A percentile compares a stretch with the other conserved stretches of the same genome.
phyloP scores from a whole-genome alignment of 2,329 filamentous ascomycete genomes.

The Trichophyton mentagrophytes region DNA sequence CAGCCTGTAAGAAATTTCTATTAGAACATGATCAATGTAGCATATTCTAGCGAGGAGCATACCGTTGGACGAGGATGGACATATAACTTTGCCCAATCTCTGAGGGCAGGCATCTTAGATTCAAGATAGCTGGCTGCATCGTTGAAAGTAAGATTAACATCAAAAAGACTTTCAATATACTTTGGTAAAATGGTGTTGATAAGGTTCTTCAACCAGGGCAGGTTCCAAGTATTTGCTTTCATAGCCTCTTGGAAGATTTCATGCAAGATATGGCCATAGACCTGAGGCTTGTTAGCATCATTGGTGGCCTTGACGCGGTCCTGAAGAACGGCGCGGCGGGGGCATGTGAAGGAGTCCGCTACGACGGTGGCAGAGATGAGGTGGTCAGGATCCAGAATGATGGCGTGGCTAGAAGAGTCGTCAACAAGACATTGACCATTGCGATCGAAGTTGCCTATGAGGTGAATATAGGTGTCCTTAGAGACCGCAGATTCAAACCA shows the following conservation, averaged over 20 bases:
- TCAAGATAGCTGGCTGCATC: slow-evolving; percentile 67
- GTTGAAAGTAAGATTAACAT: slow-evolving; percentile 61
- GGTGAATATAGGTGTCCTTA: slow-evolving; percentile 65
- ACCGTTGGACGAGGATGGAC: slow-evolving; percentile 58
- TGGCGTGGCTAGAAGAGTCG: slow-evolving; percentile 67
- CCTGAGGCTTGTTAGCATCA: slow-evolving; percentile 63
- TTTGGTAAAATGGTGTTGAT: slow-evolving; percentile 58
- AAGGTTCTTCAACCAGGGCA: slow-evolving; percentile 49
- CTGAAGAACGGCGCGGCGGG: slow-evolving; percentile 80
- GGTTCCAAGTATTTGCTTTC: slow-evolving; percentile 68
- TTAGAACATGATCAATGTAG: background rate
- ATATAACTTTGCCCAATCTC: slow-evolving; percentile 72
- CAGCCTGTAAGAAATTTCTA: slow-evolving; percentile 33
- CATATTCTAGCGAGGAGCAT: slow-evolving; percentile 11
- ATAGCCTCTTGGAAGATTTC: slow-evolving; percentile 90
- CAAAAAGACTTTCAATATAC: slow-evolving; percentile 80
- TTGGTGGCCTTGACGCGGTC: slow-evolving; percentile 87
- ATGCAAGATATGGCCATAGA: slow-evolving; percentile 88
- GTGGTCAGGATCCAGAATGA: slow-evolving; percentile 90
- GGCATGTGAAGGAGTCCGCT: slow-evolving; percentile 89
- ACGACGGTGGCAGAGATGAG: slow-evolving; percentile 89
- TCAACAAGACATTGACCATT: slow-evolving; percentile 68
- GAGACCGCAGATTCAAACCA: slow-evolving; percentile 75
- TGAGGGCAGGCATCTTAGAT: slow-evolving; percentile 70
- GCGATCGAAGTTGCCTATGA: slow-evolving; percentile 64